Conservation (phyloP, 495 filamentous ascomycete genomes). For the Penicillium longicatenatum region DNA sequence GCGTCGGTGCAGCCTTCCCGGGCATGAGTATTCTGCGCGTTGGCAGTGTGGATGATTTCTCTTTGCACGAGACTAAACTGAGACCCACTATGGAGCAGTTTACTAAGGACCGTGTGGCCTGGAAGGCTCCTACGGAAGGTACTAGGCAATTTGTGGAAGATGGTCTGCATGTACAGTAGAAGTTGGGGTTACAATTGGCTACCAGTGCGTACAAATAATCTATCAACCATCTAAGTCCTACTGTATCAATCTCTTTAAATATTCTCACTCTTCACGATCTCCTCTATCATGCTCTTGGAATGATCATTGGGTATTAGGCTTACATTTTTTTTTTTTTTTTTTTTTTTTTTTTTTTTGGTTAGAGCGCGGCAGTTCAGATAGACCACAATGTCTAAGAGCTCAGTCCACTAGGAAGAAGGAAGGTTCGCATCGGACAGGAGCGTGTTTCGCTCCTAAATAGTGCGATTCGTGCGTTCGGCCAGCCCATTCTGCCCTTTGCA, state of each 20-base stretch:
- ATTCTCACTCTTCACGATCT: no score
- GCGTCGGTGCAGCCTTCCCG: constrained; percentile 35
- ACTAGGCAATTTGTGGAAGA: constrained; percentile 4
- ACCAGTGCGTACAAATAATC: not conserved
- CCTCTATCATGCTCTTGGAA: no score
- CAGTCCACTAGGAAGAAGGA: not conserved
- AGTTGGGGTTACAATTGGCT: not conserved
- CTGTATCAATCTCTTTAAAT: no score
- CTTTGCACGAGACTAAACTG: constrained; percentile 52
- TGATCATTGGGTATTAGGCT: no score
- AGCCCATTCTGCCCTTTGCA: constrained; percentile 9
- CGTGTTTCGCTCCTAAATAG: not conserved
- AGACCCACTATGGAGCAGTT: constrained; percentile 31
- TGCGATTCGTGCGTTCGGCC: not conserved
- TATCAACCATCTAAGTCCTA: not conserved
- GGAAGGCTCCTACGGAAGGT: constrained; percentile 5
- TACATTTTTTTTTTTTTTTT: no score
- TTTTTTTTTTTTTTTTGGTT: not conserved
- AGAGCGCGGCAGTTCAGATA: not conserved
- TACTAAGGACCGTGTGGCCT: constrained; percentile 4
- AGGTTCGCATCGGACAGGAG: not conserved
- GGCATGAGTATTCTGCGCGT: constrained; percentile 48
- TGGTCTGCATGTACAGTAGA: constrained; percentile 1
- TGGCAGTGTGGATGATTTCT: constrained; percentile 58
- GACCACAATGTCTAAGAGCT: not conserved